Evolutionary conservation across 1,284 basidiomycete species (phyloP), one percentile per base, ranked within the genome.

Genomic region (Rhodotorula sp.): DNA sequence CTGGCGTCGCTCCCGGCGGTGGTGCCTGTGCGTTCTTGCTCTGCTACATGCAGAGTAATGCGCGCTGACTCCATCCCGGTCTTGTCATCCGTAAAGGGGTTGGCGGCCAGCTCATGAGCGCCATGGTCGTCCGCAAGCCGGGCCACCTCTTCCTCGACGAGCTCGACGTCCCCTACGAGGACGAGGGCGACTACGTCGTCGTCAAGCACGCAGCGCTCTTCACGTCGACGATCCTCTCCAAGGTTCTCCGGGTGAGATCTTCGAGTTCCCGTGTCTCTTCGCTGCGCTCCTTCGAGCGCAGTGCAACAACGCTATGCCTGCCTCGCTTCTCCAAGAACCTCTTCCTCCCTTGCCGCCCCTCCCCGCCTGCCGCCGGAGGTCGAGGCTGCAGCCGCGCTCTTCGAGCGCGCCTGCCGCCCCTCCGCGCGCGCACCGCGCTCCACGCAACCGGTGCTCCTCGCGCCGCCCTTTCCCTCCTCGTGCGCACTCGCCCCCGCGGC

Each of bases 61-160:
- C 8, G 56, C 13, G 54, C 66, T 41, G 36, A 61, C 46, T 4
- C 22, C 21, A 12, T 15, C 15, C 6, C 32, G 13, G 39, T 10
- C 39, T 19, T 19, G 61, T 39, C 39, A 7, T 39, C 39, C 39
- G 39, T 15, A 19, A 12, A 44, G 44, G 44, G 66, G 50, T 72
- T 61, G 79, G 90, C 50, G 91, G 91, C 2, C 91, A 93, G 82
- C 83, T 92, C 64, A 91, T 92, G 90, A 88, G 87, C 3, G 88
- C 90, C 0, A 92, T 92, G 91, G 90, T 92, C 60, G 88, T 92
- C 67, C 88, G 90, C 72, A 92, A 92, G 83, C 91, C 89, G 8
- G 91, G 90, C 0, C 87, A 93, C 80, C 83, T 84, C 64, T 90
- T 93, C 84, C 84, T 93, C 60, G 82, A 84, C 34, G 89, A 91